These are phyloP conservation scores for Exophiala lecanii-corni DNA, from an alignment of 2,329 filamentous ascomycete genomes.

Conservation along the genomic window DNA sequence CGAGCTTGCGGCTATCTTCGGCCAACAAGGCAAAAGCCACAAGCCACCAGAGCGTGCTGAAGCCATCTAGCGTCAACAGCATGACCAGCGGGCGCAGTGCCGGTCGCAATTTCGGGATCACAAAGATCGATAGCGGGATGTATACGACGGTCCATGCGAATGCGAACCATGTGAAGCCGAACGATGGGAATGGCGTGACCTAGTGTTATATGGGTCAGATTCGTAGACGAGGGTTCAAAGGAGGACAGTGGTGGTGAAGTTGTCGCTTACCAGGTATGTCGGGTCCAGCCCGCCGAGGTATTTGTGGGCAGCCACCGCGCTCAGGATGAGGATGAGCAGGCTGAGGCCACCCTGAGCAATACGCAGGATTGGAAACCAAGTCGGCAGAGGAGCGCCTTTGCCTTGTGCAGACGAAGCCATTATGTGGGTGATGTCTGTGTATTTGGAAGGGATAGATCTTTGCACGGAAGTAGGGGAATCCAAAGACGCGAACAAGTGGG, in stretches of 20 bases:
- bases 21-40: conserved; percentile 8
- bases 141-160: conserved; percentile 12
- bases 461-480: too few species aligned
- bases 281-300: conserved; percentile 1
- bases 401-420: not conserved
- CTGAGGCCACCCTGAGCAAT: conserved; percentile 62
- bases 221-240: too few species aligned
- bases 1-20: conserved; percentile 1
- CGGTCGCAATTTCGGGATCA: conserved; percentile 2
- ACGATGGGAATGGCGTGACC: conserved; percentile 4
- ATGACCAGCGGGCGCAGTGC: conserved; percentile 4
- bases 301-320: conserved; percentile 37
- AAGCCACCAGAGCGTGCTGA: conserved; percentile 12
- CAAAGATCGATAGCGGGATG: conserved; percentile 1
- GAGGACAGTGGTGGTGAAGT: too few species aligned
- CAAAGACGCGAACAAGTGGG: too few species aligned
- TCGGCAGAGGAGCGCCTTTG: conserved; percentile 1
- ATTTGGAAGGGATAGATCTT: too few species aligned
- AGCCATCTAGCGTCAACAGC: conserved; percentile 2
- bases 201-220: too few species aligned
- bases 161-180: conserved; percentile 12
- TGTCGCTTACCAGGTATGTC: conserved; percentile 2
- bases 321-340: conserved; percentile 69
- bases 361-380: conserved; percentile 56
- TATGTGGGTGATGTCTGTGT: too few species aligned